Percentiles rank a stretch among this genome's conserved stretches.
phyloP scores from a whole-genome alignment of 306 rosid genomes.

The Cucumis hystrix region DNA sequence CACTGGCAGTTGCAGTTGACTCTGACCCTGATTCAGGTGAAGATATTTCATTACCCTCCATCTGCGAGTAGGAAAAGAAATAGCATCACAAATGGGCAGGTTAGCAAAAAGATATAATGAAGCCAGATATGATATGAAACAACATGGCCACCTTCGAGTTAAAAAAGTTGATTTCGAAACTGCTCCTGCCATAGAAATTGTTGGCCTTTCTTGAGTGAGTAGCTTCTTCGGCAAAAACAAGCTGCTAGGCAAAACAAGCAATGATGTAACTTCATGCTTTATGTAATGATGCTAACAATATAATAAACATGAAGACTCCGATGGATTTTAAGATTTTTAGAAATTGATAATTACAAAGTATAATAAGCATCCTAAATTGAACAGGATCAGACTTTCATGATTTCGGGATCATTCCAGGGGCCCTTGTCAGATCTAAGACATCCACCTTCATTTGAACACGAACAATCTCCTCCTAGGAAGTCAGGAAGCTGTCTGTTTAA shows the following conservation, averaged over 20 bases:
- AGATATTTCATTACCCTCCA: conserved; percentile 29
- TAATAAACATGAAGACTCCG: background rate
- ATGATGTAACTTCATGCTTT: conserved; percentile 1
- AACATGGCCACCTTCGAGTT: conserved; percentile 36
- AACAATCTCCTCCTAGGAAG: conserved; percentile 88
- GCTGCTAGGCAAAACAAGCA: conserved; percentile 32
- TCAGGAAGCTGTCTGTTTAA: conserved; percentile 79
- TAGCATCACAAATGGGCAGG: conserved; percentile 10
- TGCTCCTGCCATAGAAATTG: conserved; percentile 22
- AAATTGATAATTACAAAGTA: conserved; percentile 4
- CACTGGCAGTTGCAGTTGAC: conserved; percentile 19
- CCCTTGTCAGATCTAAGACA: conserved; percentile 86
- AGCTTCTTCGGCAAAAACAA: conserved; percentile 50
- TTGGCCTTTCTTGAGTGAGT: conserved; percentile 24
- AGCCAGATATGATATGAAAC: conserved; percentile 7
- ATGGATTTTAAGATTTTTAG: background rate
- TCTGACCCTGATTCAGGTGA: conserved; percentile 36
- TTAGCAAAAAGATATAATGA: conserved; percentile 10
- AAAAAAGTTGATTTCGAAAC: conserved; percentile 30
- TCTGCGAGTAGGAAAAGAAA: conserved; percentile 22
- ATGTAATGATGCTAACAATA: background rate
- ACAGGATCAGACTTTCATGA: conserved; percentile 57
- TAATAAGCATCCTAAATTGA: conserved; percentile 9
- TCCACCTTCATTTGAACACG: conserved; percentile 76
- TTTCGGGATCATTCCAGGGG: conserved; percentile 85